Evolutionary conservation across 208 protist genomes (phyloP), one percentile per base, ranked within the genome.

Genomic region (Phytomonas sp.): DNA sequence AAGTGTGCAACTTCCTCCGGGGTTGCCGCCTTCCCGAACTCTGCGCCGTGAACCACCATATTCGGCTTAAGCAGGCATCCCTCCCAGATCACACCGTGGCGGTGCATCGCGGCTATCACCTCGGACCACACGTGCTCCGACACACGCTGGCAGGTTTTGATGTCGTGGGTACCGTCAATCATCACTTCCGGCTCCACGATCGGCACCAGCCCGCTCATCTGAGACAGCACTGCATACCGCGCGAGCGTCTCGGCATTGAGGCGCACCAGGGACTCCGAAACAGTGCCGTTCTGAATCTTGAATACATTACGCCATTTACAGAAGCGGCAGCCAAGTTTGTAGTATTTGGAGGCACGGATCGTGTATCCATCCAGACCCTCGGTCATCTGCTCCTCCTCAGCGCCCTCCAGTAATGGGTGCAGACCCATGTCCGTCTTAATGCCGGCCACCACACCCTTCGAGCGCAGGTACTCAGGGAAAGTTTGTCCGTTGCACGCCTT

Each of bases 131-230:
- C 89, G 73, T 83, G 81, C 83, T 98, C 73, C 6, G 95, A 97
- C 31, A 95, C 82, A 60, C 75, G 63, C 73, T 92, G 86, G 61
- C 76, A 97, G 29, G 74, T 82, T 37, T 97, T 90, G 67, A 99
- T 87, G 69, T 85, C 78, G 85, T 99, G 98, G 45, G 79, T 83
- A 69, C 98, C 98, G 63, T 98, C 96, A 75, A 98, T 98, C 80
- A 97, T 93, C 67, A 97, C 85, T 80, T 99, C 97, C 29, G 98
- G 98, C 83, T 99, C 97, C 66, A 99, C 95, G 74, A 99, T 99
- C 45, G 97, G 98, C 56, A 98, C 97, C 16, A 99, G 83, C 68
- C 98, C 98, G 77, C 91, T 90, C 68, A 85, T 77, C 87, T 99
- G 97, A 59, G 89, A 98, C 45, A 99, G 97, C 31, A 89, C 72